Conservation (phyloP, 192 early-diverging fungal genomes). For the Umbelopsis isabellina region DNA sequence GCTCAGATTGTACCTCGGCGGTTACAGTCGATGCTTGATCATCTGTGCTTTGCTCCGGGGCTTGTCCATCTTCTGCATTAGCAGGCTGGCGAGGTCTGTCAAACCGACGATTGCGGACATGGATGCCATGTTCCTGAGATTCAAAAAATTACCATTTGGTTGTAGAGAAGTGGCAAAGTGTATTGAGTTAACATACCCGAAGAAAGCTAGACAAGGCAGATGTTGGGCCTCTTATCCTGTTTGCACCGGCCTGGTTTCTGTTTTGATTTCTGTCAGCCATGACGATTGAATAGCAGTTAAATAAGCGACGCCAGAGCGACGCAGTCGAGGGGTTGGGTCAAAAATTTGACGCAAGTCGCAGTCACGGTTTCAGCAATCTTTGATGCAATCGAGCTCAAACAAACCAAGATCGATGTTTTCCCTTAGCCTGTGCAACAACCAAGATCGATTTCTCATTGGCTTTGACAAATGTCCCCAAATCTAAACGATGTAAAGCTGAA, state of each 20-base stretch:
- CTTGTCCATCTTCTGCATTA: constrained; percentile 18
- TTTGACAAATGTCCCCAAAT: no score
- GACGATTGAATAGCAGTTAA: not conserved
- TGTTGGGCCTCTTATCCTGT: constrained; percentile 53
- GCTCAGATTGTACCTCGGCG: constrained; percentile 7
- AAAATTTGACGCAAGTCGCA: constrained; percentile 6
- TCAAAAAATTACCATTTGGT: not conserved
- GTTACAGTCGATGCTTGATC: constrained; percentile 7
- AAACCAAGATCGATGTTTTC: not conserved
- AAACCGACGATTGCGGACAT: constrained; percentile 30
- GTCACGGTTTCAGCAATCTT: not conserved
- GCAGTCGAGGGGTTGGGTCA: not conserved
- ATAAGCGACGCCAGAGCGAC: not conserved
- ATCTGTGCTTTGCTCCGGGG: constrained; percentile 27
- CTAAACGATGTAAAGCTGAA: no score
- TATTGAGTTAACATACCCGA: constrained; percentile 38
- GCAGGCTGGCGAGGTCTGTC: constrained; percentile 3
- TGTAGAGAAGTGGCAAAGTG: not conserved
- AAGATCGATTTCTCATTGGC: not conserved
- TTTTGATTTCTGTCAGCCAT: constrained; percentile 4
- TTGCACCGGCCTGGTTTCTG: not conserved
- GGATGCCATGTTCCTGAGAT: constrained; percentile 41
- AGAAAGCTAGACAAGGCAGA: constrained; percentile 54
- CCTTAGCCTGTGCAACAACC: not conserved
- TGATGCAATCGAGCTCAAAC: not conserved